These are phyloP conservation scores for Nigrospora osmanthi DNA, from an alignment of 2,329 filamentous ascomycete species.

Conservation along the genomic window DNA sequence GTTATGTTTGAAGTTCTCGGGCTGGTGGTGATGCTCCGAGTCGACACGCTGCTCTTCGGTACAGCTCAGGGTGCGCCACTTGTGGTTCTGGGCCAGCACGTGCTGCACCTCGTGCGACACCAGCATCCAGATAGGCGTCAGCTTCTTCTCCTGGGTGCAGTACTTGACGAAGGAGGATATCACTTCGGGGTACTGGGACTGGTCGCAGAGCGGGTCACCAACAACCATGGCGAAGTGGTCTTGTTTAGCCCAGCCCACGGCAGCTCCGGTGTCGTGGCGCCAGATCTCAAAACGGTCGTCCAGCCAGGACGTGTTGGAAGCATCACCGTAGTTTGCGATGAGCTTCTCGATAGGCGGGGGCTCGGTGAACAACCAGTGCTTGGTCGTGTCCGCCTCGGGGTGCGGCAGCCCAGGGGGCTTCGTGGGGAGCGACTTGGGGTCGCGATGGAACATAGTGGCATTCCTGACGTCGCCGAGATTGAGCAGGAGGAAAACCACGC, in stretches of 20 bases:
- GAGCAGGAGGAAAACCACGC: slow-evolving; percentile 78
- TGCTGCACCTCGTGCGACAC: slow-evolving; percentile 73
- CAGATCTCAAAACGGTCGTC: slow-evolving; percentile 84
- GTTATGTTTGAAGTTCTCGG: slow-evolving; percentile 62
- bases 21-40: slow-evolving; percentile 54
- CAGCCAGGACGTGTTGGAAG: slow-evolving; percentile 88
- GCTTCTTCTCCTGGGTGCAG: slow-evolving; percentile 57
- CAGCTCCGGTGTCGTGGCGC: slow-evolving; percentile 72
- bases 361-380: slow-evolving; percentile 36
- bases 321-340: slow-evolving; percentile 92
- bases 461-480: slow-evolving; percentile 85
- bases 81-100: slow-evolving; percentile 69
- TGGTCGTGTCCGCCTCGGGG: slow-evolving; percentile 73
- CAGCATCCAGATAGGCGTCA: slow-evolving; percentile 84
- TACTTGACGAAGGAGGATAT: slow-evolving; percentile 68
- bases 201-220: slow-evolving; percentile 80
- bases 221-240: slow-evolving; percentile 72
- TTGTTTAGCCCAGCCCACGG: slow-evolving; percentile 73
- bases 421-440: slow-evolving; percentile 77
- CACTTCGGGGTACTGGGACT: slow-evolving; percentile 65
- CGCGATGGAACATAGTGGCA: slow-evolving; percentile 78
- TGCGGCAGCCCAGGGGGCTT: slow-evolving; percentile 65
- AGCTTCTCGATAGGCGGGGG: slow-evolving; percentile 71
- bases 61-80: slow-evolving; percentile 84
- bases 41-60: slow-evolving; percentile 85